Conservation (phyloP, 1,284 basidiomycete species). For the Phylloporus sp. region DNA sequence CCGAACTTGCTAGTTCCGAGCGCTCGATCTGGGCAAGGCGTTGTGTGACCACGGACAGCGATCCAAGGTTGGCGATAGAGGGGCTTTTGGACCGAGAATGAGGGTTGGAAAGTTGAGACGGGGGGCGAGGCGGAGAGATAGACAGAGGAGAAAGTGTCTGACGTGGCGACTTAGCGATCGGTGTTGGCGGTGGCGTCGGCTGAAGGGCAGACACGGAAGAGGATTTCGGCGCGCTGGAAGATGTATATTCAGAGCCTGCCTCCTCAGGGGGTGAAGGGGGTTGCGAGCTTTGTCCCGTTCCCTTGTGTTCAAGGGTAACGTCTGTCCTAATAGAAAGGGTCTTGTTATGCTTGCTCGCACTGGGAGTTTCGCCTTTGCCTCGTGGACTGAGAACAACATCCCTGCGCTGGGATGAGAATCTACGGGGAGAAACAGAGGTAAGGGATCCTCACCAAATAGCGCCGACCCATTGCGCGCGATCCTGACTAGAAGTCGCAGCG, state of each 20-base stretch:
- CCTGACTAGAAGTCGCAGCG: slow-evolving; percentile 59
- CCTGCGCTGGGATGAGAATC: slow-evolving; percentile 46
- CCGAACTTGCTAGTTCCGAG: slow-evolving; percentile 26
- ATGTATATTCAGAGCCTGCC: slow-evolving; percentile 33
- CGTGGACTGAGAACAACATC: slow-evolving; percentile 56
- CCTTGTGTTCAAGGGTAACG: slow-evolving; percentile 3
- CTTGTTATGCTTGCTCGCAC: too few species aligned
- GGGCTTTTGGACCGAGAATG: slow-evolving; percentile 47
- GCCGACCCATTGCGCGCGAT: slow-evolving; percentile 72
- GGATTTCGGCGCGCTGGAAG: slow-evolving; percentile 26
- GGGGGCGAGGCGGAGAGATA: slow-evolving; percentile 33
- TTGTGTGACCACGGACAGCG: slow-evolving; percentile 54
- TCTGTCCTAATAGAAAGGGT: slow-evolving; percentile 26
- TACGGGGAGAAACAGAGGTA: background rate
- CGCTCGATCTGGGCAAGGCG: slow-evolving; percentile 53
- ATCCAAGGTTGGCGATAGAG: slow-evolving; percentile 56
- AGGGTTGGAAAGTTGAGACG: slow-evolving; percentile 24
- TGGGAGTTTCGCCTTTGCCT: slow-evolving; percentile 23
- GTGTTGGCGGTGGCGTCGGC: slow-evolving; percentile 25
- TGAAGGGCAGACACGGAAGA: slow-evolving; percentile 3
- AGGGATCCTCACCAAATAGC: slow-evolving; percentile 61
- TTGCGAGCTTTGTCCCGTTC: slow-evolving; percentile 4
- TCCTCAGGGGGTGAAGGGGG: slow-evolving; percentile 20
- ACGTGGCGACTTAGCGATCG: slow-evolving; percentile 28
- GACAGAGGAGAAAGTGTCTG: slow-evolving; percentile 22